Evolutionary conservation across 2,329 filamentous ascomycete species (phyloP).

Genomic region (Ceratocystis huliohia): DNA sequence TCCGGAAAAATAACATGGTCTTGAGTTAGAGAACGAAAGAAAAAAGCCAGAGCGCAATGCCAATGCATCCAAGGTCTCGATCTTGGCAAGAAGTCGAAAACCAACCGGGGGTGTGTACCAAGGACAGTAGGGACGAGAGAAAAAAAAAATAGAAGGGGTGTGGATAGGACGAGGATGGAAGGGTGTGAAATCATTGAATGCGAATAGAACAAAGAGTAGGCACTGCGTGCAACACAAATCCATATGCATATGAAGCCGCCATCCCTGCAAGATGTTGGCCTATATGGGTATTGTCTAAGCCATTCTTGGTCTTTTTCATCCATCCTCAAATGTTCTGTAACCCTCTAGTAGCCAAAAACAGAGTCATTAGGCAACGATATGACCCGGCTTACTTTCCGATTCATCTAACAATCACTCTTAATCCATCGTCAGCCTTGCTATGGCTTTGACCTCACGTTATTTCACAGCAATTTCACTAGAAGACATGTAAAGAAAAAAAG

Average conservation of each 20-base stretch:
- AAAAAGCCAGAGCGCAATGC: slow-evolving; percentile 5
- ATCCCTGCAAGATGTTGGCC: not conserved
- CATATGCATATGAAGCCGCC: not conserved
- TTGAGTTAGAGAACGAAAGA: not conserved
- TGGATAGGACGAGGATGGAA: not conserved
- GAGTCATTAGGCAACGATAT: not conserved
- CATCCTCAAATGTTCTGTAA: not conserved
- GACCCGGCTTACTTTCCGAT: not conserved
- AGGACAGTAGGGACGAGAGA: not conserved
- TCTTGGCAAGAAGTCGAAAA: not conserved
- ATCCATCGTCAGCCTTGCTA: slow-evolving; percentile 5
- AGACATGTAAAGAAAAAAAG: slow-evolving; percentile 1
- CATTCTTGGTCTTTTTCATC: not conserved
- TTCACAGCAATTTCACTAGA: not conserved
- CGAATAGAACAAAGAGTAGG: slow-evolving; percentile 1
- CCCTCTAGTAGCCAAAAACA: not conserved
- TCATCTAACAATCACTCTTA: not conserved
- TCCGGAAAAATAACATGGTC: not conserved
- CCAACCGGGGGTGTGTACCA: not conserved
- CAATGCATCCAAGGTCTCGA: not conserved
- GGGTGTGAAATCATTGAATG: not conserved
- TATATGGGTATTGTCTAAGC: not conserved
- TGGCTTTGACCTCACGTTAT: not conserved
- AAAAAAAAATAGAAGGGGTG: not conserved
- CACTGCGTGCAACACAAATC: not conserved